Evolutionary conservation across 345 rosid genomes (phyloP).

Genomic region (Brassica cretica): DNA sequence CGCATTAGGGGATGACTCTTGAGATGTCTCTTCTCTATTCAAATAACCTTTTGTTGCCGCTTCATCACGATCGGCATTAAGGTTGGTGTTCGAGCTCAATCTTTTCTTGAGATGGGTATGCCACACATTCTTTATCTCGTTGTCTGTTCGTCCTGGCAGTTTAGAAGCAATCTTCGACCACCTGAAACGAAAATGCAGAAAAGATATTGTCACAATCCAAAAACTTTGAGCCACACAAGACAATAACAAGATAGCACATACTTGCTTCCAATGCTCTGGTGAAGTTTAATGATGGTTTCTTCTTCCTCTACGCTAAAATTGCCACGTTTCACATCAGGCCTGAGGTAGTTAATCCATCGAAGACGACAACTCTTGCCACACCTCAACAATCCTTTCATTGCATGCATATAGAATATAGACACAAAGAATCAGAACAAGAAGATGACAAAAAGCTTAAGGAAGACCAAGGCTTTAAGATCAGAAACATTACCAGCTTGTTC

Average conservation of each 20-base stretch:
- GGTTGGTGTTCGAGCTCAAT: constrained; percentile 16
- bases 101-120: constrained; percentile 56
- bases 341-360: constrained; percentile 42
- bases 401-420: constrained; percentile 14
- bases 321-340: constrained; percentile 44
- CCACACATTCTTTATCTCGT: constrained; percentile 64
- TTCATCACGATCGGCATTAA: constrained; percentile 19
- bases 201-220: not conserved
- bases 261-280: constrained; percentile 41
- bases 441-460: not conserved
- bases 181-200: constrained; percentile 32
- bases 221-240: constrained; percentile 18
- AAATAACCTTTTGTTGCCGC: constrained; percentile 30
- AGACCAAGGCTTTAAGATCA: not conserved
- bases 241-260: not conserved
- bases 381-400: constrained; percentile 40
- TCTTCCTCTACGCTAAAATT: constrained; percentile 42
- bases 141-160: constrained; percentile 53
- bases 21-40: constrained; percentile 33
- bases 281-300: constrained; percentile 40
- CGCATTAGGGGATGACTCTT: constrained; percentile 40
- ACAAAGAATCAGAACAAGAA: constrained; percentile 15
- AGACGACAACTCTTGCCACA: constrained; percentile 46
- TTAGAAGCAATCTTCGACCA: constrained; percentile 57
- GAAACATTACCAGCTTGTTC: constrained; percentile 53